Percentiles rank a stretch among this genome's conserved stretches.
Conservation (phyloP, 208 protist species). For the Acanthamoeba castellanii region DNA sequence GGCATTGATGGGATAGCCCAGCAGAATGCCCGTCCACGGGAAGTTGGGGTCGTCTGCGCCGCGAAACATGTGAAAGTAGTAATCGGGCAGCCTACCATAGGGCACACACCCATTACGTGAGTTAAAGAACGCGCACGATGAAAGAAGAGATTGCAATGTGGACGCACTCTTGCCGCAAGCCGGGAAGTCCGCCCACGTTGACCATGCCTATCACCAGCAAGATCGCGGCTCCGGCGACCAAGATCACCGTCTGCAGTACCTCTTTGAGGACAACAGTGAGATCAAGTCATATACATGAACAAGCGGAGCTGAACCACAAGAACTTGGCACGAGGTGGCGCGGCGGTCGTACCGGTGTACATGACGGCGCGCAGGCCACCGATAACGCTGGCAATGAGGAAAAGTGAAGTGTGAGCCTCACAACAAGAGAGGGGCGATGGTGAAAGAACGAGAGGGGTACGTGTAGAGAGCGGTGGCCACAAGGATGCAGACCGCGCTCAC, state of each 20-base stretch:
- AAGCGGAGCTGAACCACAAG: background rate
- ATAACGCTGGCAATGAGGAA: slow-evolving; percentile 47
- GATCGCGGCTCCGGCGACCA: slow-evolving; percentile 73
- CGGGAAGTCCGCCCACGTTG: slow-evolving; percentile 77
- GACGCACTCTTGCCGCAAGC: slow-evolving; percentile 30
- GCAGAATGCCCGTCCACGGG: slow-evolving; percentile 76
- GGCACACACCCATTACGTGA: no score
- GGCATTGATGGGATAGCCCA: slow-evolving; percentile 70
- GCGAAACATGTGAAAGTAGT: slow-evolving; percentile 74
- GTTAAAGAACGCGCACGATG: background rate
- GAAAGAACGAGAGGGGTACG: slow-evolving; percentile 17
- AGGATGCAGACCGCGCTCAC: slow-evolving; percentile 33
- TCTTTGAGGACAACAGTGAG: slow-evolving; percentile 1
- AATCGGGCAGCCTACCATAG: slow-evolving; percentile 63
- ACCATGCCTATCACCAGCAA: slow-evolving; percentile 75
- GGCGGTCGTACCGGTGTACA: slow-evolving; percentile 75
- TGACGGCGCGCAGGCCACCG: slow-evolving; percentile 80
- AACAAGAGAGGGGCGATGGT: background rate
- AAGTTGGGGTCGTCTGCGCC: slow-evolving; percentile 74
- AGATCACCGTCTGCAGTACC: slow-evolving; percentile 80
- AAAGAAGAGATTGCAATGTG: no score
- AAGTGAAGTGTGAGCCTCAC: background rate
- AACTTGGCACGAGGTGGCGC: background rate
- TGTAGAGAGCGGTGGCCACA: slow-evolving; percentile 46
- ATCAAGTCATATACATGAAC: background rate